These are phyloP conservation scores for Alternaria sp. DNA, from an alignment of 2,329 filamentous ascomycete genomes.

Conservation along the genomic window DNA sequence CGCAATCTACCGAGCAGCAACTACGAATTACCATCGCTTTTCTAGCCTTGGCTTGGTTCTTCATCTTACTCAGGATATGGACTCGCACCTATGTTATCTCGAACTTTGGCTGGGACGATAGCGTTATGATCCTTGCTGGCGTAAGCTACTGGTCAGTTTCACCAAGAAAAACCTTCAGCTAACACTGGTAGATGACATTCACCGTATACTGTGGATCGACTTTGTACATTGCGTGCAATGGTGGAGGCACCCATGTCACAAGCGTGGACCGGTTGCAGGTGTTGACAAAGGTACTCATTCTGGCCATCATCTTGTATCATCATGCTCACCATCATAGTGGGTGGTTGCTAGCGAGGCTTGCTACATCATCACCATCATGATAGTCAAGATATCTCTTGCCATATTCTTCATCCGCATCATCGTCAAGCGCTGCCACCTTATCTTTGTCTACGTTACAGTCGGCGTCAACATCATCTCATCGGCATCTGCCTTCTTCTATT, in stretches of 20 bases:
- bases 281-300: slow-evolving; percentile 38
- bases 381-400: slow-evolving; percentile 56
- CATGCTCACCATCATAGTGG: slow-evolving; percentile 34
- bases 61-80: slow-evolving; percentile 51
- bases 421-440: slow-evolving; percentile 51
- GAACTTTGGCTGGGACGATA: slow-evolving; percentile 57
- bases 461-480: slow-evolving; percentile 51
- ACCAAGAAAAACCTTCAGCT: neutral
- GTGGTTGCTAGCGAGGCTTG: slow-evolving; percentile 47
- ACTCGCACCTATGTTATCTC: slow-evolving; percentile 51
- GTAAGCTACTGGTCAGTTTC: slow-evolving; percentile 32
- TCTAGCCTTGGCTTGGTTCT: slow-evolving; percentile 49
- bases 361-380: slow-evolving; percentile 52
- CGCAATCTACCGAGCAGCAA: slow-evolving; percentile 30
- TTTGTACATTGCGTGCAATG: slow-evolving; percentile 40
- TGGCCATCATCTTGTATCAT: no score
- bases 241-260: slow-evolving; percentile 45
- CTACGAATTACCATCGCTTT: slow-evolving; percentile 46
- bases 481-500: slow-evolving; percentile 58
- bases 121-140: slow-evolving; percentile 50
- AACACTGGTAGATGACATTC: slow-evolving; percentile 41
- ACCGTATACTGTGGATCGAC: slow-evolving; percentile 42
- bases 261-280: slow-evolving; percentile 29
- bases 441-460: slow-evolving; percentile 44
- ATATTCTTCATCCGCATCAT: slow-evolving; percentile 57